Conservation (phyloP, 257 asterid species). For the Plantago major region DNA sequence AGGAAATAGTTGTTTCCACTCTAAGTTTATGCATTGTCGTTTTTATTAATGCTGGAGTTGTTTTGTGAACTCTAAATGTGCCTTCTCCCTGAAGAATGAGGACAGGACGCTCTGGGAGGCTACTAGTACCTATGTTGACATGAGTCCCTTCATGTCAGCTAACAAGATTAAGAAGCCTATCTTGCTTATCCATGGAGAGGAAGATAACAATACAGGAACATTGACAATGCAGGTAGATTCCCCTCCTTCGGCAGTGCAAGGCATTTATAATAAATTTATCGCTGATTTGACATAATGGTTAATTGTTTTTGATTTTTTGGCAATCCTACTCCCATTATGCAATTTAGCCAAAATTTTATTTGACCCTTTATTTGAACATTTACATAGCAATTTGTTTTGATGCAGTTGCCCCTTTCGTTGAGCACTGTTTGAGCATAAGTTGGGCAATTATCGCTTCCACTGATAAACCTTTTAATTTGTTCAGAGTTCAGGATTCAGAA, state of each 20-base stretch:
- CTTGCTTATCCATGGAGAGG: slow-evolving; percentile 96
- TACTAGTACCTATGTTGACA: slow-evolving; percentile 63
- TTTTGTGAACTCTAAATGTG: slow-evolving; percentile 10
- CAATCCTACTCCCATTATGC: background rate
- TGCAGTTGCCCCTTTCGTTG: too few species aligned
- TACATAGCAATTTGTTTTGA: too few species aligned
- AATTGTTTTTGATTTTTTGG: background rate
- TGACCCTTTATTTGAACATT: background rate
- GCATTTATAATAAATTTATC: background rate
- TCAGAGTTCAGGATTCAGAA: too few species aligned
- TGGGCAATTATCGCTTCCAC: too few species aligned
- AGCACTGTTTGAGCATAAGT: too few species aligned
- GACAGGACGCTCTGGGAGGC: slow-evolving; percentile 99
- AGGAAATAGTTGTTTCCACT: background rate
- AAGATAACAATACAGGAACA: slow-evolving; percentile 96
- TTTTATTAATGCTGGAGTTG: background rate
- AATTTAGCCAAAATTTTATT: background rate
- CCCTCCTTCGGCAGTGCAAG: slow-evolving; percentile 8
- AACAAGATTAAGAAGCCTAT: slow-evolving; percentile 94
- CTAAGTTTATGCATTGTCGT: background rate
- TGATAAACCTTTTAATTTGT: too few species aligned
- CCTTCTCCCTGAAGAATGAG: slow-evolving; percentile 54
- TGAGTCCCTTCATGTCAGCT: slow-evolving; percentile 96
- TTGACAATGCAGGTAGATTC: slow-evolving; percentile 87
- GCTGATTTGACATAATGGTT: background rate